Conservation (phyloP, 129 eudicot genomes). For the Sambucus nigra region DNA sequence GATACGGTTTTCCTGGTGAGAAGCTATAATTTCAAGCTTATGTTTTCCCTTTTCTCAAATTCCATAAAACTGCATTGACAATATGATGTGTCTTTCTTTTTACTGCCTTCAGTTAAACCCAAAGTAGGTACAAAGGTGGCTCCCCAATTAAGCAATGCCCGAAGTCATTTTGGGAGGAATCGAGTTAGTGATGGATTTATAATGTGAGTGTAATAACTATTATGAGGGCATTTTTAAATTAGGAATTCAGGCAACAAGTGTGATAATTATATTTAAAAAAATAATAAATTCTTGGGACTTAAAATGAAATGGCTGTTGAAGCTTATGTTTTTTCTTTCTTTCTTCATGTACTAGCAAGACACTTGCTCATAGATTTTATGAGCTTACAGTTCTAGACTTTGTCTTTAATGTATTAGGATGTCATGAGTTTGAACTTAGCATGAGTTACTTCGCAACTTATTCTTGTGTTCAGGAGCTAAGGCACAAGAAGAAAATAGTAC, state of each 20-base stretch:
- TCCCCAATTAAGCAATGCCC: constrained; percentile 32
- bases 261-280: not conserved
- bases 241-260: not conserved
- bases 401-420: not conserved
- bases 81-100: not conserved
- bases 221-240: not conserved
- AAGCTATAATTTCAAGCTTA: not conserved
- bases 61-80: not conserved
- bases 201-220: constrained; percentile 25
- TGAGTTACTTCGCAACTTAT: not conserved
- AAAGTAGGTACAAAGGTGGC: constrained; percentile 27
- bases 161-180: constrained; percentile 26
- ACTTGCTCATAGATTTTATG: no score
- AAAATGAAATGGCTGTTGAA: constrained; percentile 2
- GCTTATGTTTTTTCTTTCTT: not conserved
- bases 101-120: constrained; percentile 39
- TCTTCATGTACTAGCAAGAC: not conserved
- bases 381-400: no score
- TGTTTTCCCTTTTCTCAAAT: not conserved
- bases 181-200: constrained; percentile 42
- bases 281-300: not conserved
- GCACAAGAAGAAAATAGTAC: no score
- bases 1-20: constrained; percentile 55
- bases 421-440: not conserved
- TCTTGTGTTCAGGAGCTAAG: not conserved